Base-by-base conservation (phyloP, 306 rosid genomes). In the Rosa chinensis region DNA sequence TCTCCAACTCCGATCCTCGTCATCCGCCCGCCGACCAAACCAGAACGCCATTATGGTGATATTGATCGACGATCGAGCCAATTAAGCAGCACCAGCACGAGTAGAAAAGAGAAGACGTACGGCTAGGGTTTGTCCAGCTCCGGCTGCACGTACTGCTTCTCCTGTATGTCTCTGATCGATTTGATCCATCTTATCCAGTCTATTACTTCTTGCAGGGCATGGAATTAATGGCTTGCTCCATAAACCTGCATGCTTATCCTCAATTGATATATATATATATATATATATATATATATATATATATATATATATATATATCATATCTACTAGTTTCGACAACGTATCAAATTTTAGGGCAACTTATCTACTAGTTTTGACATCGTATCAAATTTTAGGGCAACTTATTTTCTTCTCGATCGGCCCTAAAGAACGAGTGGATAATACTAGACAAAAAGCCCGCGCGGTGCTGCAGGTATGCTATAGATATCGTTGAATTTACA, bases 1-100 rank as follows among this genome's bases (percentile, higher is more conserved):
- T 62, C 68, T 62, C n/a, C 42, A 6, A 62, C 68, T 62, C n/a
- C 42, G 68, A 32, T 62, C 63, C 32, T 58, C 68, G 28, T 62
- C 68, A 62, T 62, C 6, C 67, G 67, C 40, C 39, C 17, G 63
- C 67, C 68, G 68, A 62, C 42, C 68, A 28, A 23, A 53, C 32
- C 35, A 5, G 28, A 16, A 7, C 4, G 10, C 25, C 11, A 62
- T 28, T 62, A 28, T 2, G 18, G 9, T 28, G 42, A 28, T 28
- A 28, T 32, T 62, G 20, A 13, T 62, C 9, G 10, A 62, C 20
- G 42, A 28, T 1, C 3, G 2, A 9, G 7, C 67, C 67, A 61
- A 61, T 8, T 44, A 10, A 32, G 56, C n/a, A 50, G n/a, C 56
- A 16, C 56, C 56, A 50, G 8, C 14, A 10, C 18, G 4, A 44